Percentiles rank a stretch among this genome's conserved stretches.
Conservation (phyloP, 2,329 filamentous ascomycete species). For the Alternaria rosae region DNA sequence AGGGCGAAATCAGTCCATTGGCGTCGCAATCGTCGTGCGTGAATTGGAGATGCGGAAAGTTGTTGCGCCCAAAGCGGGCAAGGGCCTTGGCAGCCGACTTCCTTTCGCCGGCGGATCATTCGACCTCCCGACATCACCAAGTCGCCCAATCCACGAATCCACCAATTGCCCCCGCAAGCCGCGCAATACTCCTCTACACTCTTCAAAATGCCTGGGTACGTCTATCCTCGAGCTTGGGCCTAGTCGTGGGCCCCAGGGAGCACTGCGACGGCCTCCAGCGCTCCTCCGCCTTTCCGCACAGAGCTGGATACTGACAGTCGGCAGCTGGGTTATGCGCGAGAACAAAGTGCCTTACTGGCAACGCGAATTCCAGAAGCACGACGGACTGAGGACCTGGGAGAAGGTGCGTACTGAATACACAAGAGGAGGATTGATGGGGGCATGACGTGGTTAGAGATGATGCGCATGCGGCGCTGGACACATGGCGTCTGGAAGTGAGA, state of each 20-base stretch:
- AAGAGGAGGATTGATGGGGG: slow-evolving; percentile 14
- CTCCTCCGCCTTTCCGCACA: slow-evolving; percentile 18
- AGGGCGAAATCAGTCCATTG: slow-evolving; percentile 33
- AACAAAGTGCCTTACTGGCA: slow-evolving; percentile 81
- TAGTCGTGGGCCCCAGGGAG: slow-evolving; percentile 7
- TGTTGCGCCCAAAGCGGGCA: slow-evolving; percentile 25
- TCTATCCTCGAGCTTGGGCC: slow-evolving; percentile 27
- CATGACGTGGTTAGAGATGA: background rate
- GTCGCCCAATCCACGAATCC: slow-evolving; percentile 36
- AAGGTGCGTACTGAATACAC: slow-evolving; percentile 66
- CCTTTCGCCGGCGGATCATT: slow-evolving; percentile 33
- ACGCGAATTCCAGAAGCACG: slow-evolving; percentile 76
- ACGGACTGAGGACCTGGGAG: slow-evolving; percentile 75
- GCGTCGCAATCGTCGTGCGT: slow-evolving; percentile 12
- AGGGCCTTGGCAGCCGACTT: slow-evolving; percentile 24
- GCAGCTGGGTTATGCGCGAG: slow-evolving; percentile 67
- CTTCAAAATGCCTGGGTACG: slow-evolving; percentile 55
- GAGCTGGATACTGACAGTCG: slow-evolving; percentile 39
- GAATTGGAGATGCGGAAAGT: slow-evolving; percentile 14
- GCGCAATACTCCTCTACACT: slow-evolving; percentile 43
- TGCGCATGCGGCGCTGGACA: background rate
- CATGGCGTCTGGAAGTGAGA: background rate
- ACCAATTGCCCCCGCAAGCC: slow-evolving; percentile 45
- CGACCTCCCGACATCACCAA: slow-evolving; percentile 39
- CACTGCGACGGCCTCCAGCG: slow-evolving; percentile 18